Base-by-base conservation (phyloP, 2,329 filamentous ascomycete genomes). In the Mycosphaerella sp. region DNA sequence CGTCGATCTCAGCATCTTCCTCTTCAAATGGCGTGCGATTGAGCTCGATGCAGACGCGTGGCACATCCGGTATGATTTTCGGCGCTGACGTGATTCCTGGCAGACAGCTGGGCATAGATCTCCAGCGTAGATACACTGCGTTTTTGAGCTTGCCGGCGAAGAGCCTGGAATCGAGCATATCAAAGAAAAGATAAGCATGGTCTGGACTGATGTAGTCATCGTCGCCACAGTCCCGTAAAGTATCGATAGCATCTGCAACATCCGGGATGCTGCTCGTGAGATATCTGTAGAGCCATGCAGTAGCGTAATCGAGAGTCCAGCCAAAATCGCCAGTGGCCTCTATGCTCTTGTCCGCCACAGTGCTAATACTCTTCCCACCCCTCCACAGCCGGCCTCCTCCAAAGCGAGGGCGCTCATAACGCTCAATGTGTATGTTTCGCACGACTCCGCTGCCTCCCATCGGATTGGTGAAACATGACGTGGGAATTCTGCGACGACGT, bases 241-340 rank as follows among this genome's bases (percentile, higher is more conserved):
- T 45, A 39, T 65, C 61, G 43, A 67, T 61, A 5, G 58, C 55
- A 21, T 63, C 60, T 12, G 56, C 54, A 18, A 65, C 52, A n/a
- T 57, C 57, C 12, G 58, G 53, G 14, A 51, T 55, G 37, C 61
- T 62, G 41, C 50, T 52, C 34, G 54, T 58, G 8, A 73, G 54
- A 28, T 66, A 61, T 30, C 66, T 59, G 46, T 70, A 65, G 25
- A 68, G 48, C 59, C 67, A 71, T 18, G 71, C 70, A 4, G 70
- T 70, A 12, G 71, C 71, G 57, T 69, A 73, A 27, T 72, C 69
- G 13, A 71, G 64, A 16, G 64, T 68, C 71, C 71, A 73, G 4
- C 64, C 66, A 6, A 71, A 55, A 46, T 67, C 64, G 30, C 65
- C 63, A 21, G 55, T 41, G 10, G 50, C 52, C 30, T 59, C 57